These are phyloP conservation scores for Auricularia sp. DNA, from an alignment of 768 basidiomycete genomes.

Conservation along the genomic window DNA sequence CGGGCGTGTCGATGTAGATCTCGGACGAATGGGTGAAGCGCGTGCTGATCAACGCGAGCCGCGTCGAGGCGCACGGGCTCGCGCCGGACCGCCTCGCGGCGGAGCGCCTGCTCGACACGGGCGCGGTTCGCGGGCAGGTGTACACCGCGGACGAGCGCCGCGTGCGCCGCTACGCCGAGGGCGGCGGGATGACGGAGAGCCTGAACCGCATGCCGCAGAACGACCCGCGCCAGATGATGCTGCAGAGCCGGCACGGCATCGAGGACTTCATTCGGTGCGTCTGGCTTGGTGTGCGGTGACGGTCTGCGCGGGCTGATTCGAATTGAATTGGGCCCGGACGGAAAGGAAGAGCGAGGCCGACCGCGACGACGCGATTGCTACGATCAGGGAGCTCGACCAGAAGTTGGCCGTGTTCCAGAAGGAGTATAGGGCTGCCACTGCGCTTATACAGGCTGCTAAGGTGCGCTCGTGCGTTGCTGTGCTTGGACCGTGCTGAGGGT, in stretches of 20 bases:
- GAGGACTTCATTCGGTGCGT: neutral
- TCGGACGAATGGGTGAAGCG: constrained; percentile 65
- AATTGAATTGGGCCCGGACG: neutral
- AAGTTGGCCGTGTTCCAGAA: neutral
- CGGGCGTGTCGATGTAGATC: constrained; percentile 37
- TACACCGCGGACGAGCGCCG: constrained; percentile 55
- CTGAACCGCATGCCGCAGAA: constrained; percentile 18
- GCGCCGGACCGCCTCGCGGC: constrained; percentile 54
- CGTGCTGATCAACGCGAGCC: constrained; percentile 62
- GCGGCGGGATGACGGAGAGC: constrained; percentile 48
- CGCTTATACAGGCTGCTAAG: neutral
- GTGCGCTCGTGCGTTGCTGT: neutral
- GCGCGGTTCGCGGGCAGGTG: constrained; percentile 35
- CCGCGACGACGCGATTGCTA: constrained; percentile 28
- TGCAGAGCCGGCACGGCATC: constrained; percentile 19
- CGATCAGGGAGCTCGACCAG: constrained; percentile 17
- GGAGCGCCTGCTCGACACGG: constrained; percentile 34
- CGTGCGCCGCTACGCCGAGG: constrained; percentile 63
- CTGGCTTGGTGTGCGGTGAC: too few species aligned
- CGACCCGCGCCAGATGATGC: constrained; percentile 20
- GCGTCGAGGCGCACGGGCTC: constrained; percentile 65
- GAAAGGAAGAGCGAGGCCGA: constrained; percentile 39
- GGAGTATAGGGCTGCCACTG: neutral
- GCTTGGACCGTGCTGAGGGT: neutral
- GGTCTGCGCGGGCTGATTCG: neutral